Conservation (phyloP, 805 yeast genomes). For the Kazachstania taianensis region DNA sequence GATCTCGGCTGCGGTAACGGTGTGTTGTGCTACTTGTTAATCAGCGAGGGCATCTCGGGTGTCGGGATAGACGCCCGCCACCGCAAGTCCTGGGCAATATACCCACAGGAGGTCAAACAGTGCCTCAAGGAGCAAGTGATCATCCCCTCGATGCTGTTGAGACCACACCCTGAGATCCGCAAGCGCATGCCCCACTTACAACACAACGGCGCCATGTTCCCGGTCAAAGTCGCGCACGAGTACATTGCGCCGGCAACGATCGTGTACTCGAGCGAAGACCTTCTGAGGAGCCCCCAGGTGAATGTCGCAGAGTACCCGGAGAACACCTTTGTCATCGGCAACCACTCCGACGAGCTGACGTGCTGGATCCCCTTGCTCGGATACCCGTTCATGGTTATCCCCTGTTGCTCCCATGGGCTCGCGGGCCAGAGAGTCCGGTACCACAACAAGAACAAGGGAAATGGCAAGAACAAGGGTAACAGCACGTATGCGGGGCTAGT, state of each 20-base stretch:
- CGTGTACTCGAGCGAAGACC: conserved; percentile 27
- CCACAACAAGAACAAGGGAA: conserved; percentile 32
- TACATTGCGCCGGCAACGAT: conserved; percentile 36
- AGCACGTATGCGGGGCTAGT: conserved; percentile 82
- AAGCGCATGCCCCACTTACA: conserved; percentile 42
- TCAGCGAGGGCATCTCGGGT: conserved; percentile 73
- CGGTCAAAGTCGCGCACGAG: conserved; percentile 32
- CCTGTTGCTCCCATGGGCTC: conserved; percentile 87
- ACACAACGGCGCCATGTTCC: conserved; percentile 48
- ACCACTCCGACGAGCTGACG: conserved; percentile 90
- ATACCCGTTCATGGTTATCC: conserved; percentile 82
- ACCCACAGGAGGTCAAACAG: conserved; percentile 52
- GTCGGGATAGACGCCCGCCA: conserved; percentile 83
- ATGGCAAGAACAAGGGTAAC: conserved; percentile 14
- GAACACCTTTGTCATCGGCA: conserved; percentile 79
- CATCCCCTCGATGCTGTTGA: conserved; percentile 62
- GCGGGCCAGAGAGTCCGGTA: conserved; percentile 68
- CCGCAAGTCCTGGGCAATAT: conserved; percentile 77
- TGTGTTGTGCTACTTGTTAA: conserved; percentile 60
- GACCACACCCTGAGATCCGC: conserved; percentile 58
- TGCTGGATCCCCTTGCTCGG: conserved; percentile 90
- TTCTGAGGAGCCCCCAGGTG: conserved; percentile 44
- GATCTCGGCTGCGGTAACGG: conserved; percentile 97
- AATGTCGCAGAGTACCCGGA: conserved; percentile 57
- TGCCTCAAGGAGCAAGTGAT: conserved; percentile 65